phyloP scores from a whole-genome alignment of 139 green algal species.

The Auxenochlorella pyrenoidosa region DNA sequence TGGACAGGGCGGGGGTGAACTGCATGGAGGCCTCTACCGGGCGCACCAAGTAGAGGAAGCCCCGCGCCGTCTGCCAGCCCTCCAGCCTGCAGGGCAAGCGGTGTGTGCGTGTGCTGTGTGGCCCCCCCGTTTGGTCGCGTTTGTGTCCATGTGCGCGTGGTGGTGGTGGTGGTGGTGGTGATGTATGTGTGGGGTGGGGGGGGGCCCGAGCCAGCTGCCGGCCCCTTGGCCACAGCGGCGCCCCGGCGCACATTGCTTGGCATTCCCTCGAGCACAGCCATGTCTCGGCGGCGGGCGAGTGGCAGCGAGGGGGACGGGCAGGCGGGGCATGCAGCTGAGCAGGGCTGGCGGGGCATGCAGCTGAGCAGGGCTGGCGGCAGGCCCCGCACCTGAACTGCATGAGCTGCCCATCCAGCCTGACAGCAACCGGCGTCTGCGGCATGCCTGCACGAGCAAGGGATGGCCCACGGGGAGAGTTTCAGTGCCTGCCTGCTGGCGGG shows the following conservation, averaged over 20 bases:
- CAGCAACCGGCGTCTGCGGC: background rate
- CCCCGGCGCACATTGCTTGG: no score
- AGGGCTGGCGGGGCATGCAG: background rate
- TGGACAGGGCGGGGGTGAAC: slow-evolving; percentile 20
- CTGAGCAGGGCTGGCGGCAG: background rate
- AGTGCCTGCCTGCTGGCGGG: no score
- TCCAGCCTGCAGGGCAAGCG: background rate
- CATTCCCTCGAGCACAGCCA: no score
- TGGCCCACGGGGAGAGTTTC: no score
- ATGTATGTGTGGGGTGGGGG: no score
- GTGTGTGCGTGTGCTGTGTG: background rate
- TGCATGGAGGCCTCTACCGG: slow-evolving; percentile 4
- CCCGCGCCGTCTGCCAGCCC: slow-evolving; percentile 32
- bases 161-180: no score
- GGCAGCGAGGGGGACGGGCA: no score
- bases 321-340: no score
- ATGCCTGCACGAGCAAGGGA: background rate
- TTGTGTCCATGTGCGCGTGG: no score
- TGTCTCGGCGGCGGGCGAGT: no score
- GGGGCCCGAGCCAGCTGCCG: no score
- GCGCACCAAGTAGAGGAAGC: background rate
- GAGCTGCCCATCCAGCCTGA: background rate
- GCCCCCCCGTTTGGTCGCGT: background rate
- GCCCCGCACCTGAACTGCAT: slow-evolving; percentile 5
- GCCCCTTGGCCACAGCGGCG: no score